Evolutionary conservation across 257 asterid species (phyloP), one percentile per base, ranked within the genome.

Genomic region (Cruciata laevipes): DNA sequence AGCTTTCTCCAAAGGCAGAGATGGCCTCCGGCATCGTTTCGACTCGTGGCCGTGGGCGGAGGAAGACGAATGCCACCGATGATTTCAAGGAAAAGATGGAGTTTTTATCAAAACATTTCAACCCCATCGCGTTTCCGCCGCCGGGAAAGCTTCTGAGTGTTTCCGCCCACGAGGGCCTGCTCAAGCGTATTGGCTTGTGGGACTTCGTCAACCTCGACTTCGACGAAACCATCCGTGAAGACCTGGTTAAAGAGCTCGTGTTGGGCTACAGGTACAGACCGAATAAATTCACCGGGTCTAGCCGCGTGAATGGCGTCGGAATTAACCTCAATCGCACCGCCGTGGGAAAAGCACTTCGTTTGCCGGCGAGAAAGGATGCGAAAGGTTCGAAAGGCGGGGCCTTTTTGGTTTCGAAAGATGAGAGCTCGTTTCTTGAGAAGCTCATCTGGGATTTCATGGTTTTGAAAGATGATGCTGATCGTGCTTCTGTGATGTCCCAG

Each of bases 181-280:
- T 72, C 10, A 27, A 25, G 31, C 20, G 23, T 6, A 9, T 72
- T 44, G 76, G 76, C 23, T 47, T 72, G 11, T 72, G 76, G 76
- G 27, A 57, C 40, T 72, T 72, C 23, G 35, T 52, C 3, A 65
- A 72, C 42, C 49, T 72, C 9, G 71, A 72, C 33, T 65, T 72
- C 31, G 52, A 31, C 25, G 20, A 18, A 5, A 18, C 9, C 18
- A 32, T 72, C 25, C 32, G 40, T 0, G 11, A 51, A 37, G 66
- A 66, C 59, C 25, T 56, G n/a, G 57, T 72, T 12, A 24, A 58
- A 25, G 66, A 72, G 71, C 65, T 72, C 1, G 53, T 72, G 18
- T 49, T 18, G 0, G 17, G 0, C 32, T 65, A 72, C 51, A 49
- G 2, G 10, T 37, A 37, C 42, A 3, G 40, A 18, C 59, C 71